Base-by-base conservation (phyloP, 257 asterid species). In the Solanum bulbocastanum region DNA sequence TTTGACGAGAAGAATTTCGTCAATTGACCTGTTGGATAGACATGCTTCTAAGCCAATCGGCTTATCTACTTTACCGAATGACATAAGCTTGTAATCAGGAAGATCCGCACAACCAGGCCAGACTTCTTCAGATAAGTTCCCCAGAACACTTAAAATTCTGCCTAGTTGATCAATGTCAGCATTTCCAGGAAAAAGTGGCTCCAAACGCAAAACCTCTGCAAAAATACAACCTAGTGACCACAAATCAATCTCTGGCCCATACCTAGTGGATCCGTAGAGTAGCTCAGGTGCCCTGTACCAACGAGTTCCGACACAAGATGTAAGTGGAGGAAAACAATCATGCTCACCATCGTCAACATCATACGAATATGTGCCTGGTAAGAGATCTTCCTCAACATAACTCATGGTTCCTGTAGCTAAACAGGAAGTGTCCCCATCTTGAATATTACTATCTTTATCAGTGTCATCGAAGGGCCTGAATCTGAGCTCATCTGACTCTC, bases 251-350 rank as follows among this genome's bases (percentile, higher is more conserved):
- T 95, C 99, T 23, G 92, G 90, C 32, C 98, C 98, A 46, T 97
- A 97, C 42, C 87, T 94, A 42, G 98, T 95, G 75, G 99, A 96
- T 4, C 99, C 99, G 36, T 93, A 96, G 4, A 97, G 98, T 81
- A 97, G 94, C 91, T 97, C 99, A 3, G 99, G 99, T 86, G 98
- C 95, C 89, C 97, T 93, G 86, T 89, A 97, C 99, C 99, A 97
- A 27, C 99, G 96, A 44, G 99, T 96, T 84, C 99, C 99, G 9
- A 97, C 98, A 71, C 98, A 96, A 13, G 99, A 97, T 71, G 99
- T 97, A 32, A 97, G 96, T 69, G 98, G 89, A 23, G 93, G 98
- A 30, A 87, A 90, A 49, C 95, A 94, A 40, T 92, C 91, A 35
- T 86, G 92, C 73, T 87, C 94, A 79, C 88, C 93, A 56, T 91